phyloP scores from a whole-genome alignment of 2,329 filamentous ascomycete species.

The Byssoonygena ceratinophila region DNA sequence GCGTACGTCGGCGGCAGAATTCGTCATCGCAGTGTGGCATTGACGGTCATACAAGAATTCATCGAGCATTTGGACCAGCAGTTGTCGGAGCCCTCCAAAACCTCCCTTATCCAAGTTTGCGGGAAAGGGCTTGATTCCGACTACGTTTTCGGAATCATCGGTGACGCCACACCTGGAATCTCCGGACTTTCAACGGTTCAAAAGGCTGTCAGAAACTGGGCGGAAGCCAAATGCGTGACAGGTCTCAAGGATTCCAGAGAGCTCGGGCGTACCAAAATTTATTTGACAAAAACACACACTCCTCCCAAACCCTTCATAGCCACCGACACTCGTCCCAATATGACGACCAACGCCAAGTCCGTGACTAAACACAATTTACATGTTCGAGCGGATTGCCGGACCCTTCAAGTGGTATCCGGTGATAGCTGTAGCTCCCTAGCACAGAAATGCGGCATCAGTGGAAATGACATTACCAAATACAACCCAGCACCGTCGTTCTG shows the following conservation, averaged over 20 bases:
- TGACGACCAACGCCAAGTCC: no score
- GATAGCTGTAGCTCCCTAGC: slow-evolving; percentile 34
- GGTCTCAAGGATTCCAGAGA: neutral
- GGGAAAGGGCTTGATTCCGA: neutral
- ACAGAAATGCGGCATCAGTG: slow-evolving; percentile 32
- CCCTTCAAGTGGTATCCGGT: slow-evolving; percentile 26
- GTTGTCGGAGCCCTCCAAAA: neutral
- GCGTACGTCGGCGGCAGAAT: neutral
- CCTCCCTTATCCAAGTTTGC: slow-evolving; percentile 5
- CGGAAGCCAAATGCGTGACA: neutral
- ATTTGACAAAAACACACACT: no score
- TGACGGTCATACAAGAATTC: neutral
- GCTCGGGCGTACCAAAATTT: no score
- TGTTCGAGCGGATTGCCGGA: neutral
- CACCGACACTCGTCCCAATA: no score
- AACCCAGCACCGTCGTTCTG: slow-evolving; percentile 27
- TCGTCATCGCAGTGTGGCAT: neutral
- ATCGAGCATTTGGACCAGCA: neutral
- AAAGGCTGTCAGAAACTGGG: slow-evolving; percentile 4
- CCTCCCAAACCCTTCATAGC: no score
- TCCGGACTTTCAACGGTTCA: neutral
- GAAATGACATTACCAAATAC: slow-evolving; percentile 31
- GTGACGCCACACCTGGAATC: neutral
- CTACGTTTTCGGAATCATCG: neutral
- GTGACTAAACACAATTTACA: no score